phyloP scores from a whole-genome alignment of 106 monocot genomes.

The Acorus gramineus region DNA sequence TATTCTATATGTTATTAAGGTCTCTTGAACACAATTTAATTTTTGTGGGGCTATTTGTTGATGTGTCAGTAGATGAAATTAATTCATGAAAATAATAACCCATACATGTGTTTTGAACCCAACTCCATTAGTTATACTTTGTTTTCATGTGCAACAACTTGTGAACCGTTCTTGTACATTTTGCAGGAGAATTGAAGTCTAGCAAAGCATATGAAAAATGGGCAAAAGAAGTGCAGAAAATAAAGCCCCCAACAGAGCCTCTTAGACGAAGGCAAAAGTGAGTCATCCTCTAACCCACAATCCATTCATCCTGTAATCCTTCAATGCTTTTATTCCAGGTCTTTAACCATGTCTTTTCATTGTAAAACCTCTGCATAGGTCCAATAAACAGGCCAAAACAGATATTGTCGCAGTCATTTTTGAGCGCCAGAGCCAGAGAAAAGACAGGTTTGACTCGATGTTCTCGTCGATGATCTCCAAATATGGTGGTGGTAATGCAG shows the following conservation, averaged over 20 bases:
- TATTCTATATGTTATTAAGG: too few species aligned
- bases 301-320: background rate
- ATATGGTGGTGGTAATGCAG: conserved; percentile 11
- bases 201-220: conserved; percentile 80
- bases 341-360: background rate
- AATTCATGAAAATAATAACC: too few species aligned
- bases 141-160: too few species aligned
- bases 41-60: too few species aligned
- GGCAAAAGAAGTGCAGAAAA: conserved; percentile 61
- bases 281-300: conserved; percentile 1
- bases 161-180: too few species aligned
- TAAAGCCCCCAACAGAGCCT: conserved; percentile 72
- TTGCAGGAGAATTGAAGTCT: conserved; percentile 66
- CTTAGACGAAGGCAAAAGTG: conserved; percentile 37
- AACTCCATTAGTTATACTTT: too few species aligned
- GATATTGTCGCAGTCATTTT: conserved; percentile 64
- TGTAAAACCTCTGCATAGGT: conserved; percentile 14
- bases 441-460: conserved; percentile 63
- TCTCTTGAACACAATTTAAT: too few species aligned
- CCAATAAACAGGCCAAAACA: conserved; percentile 47
- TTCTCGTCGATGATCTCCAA: conserved; percentile 65
- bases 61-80: too few species aligned
- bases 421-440: conserved; percentile 49
- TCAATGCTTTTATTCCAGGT: too few species aligned
- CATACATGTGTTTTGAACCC: too few species aligned